phyloP scores from a whole-genome alignment of 2,329 filamentous ascomycete genomes.

The Sporothrix inflata region DNA sequence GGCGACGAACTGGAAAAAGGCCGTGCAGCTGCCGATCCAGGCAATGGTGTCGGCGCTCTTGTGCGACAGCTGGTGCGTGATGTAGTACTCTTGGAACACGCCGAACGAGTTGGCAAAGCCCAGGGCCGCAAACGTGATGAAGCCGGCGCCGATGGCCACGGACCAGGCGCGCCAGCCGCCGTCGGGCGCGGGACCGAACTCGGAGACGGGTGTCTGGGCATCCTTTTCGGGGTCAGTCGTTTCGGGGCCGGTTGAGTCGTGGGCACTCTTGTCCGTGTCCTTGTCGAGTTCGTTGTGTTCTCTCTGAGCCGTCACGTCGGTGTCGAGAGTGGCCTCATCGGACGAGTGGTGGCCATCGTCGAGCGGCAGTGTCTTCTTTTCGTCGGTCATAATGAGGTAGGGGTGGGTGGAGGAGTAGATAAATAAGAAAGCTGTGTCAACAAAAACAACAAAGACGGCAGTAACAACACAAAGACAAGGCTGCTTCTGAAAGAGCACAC shows the following conservation, averaged over 20 bases:
- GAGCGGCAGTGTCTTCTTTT: background rate
- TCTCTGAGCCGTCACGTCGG: background rate
- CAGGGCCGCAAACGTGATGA: constrained; percentile 41
- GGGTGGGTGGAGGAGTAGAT: background rate
- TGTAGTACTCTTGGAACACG: constrained; percentile 44
- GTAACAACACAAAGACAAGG: background rate
- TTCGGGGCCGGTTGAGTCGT: background rate
- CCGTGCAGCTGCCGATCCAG: constrained; percentile 48
- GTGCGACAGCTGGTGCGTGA: constrained; percentile 40
- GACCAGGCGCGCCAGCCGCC: constrained; percentile 40
- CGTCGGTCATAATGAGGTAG: constrained; percentile 1
- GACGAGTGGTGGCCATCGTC: constrained; percentile 11
- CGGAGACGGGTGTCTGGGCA: constrained; percentile 38
- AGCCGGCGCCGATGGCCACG: constrained; percentile 35
- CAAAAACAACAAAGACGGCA: background rate
- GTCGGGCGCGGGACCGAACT: constrained; percentile 32
- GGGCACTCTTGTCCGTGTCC: background rate
- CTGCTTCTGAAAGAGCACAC: background rate
- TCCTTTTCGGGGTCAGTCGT: background rate
- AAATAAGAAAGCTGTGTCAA: background rate
- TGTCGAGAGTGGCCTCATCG: constrained; percentile 8
- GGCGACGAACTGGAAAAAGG: constrained; percentile 40
- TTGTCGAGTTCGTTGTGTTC: background rate
- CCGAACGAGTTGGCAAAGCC: constrained; percentile 47
- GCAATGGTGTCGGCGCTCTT: constrained; percentile 41